Evolutionary conservation across 495 filamentous ascomycete species (phyloP).

Genomic region (Mytilinidion resinicola): DNA sequence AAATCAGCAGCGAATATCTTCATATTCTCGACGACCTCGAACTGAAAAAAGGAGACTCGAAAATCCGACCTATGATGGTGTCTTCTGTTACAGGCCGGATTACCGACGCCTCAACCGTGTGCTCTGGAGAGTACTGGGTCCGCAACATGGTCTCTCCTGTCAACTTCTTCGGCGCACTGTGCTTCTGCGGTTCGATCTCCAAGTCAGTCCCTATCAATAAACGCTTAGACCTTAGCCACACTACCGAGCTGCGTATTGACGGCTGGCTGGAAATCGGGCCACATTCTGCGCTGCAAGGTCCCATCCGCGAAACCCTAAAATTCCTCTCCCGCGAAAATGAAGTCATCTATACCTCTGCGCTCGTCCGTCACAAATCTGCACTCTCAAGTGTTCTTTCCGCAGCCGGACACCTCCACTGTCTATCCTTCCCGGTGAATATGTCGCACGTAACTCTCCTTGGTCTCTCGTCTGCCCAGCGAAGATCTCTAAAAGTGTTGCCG

Average conservation of each 20-base stretch:
- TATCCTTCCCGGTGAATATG: background rate
- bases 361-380: background rate
- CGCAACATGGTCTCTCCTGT: too few species aligned
- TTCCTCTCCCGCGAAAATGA: background rate
- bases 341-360: background rate
- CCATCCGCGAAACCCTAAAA: slow-evolving; percentile 6
- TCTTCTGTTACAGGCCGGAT: slow-evolving; percentile 35
- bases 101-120: background rate
- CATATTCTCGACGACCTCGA: too few species aligned
- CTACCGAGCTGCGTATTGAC: too few species aligned
- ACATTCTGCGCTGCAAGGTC: slow-evolving; percentile 2
- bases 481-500: background rate
- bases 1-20: too few species aligned
- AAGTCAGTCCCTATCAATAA: too few species aligned
- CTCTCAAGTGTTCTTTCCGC: background rate
- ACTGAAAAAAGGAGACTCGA: too few species aligned
- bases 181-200: too few species aligned
- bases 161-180: too few species aligned
- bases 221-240: too few species aligned
- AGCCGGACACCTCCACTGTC: background rate
- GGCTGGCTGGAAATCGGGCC: slow-evolving; percentile 15
- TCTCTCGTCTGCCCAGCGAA: slow-evolving; percentile 3
- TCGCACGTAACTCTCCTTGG: background rate
- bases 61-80: too few species aligned
- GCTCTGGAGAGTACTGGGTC: too few species aligned